Percentiles rank a stretch among this genome's conserved stretches.
These are phyloP conservation scores for Scytalidium sp. DNA, from an alignment of 2,329 filamentous ascomycete genomes.

Conservation along the genomic window DNA sequence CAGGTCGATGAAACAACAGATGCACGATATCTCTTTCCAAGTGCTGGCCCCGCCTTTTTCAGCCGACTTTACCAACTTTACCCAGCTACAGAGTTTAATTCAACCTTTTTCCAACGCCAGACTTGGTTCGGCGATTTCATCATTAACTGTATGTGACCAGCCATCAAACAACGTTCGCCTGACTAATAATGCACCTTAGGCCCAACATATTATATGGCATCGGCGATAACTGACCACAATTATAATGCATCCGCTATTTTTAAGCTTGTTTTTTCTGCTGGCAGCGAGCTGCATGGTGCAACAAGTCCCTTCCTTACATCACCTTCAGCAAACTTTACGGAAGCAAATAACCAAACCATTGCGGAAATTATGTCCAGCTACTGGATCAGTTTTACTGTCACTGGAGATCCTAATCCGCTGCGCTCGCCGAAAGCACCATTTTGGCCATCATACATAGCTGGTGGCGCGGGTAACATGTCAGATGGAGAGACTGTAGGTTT, in stretches of 20 bases:
- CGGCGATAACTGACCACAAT: background rate
- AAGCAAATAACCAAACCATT: conserved; percentile 28
- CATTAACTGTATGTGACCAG: conserved; percentile 31
- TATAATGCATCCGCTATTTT: conserved; percentile 14
- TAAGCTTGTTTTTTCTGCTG: conserved; percentile 33
- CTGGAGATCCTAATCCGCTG: conserved; percentile 30
- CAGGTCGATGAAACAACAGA: conserved; percentile 26
- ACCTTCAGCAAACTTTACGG: conserved; percentile 5
- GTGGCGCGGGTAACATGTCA: background rate
- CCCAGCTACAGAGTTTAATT: conserved; percentile 13
- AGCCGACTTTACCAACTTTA: conserved; percentile 37
- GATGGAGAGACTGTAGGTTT: background rate
- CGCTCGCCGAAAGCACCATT: conserved; percentile 6
- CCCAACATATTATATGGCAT: background rate
- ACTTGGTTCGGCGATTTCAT: conserved; percentile 40
- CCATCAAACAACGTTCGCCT: no score
- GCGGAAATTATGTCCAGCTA: conserved; percentile 30
- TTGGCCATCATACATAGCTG: conserved; percentile 2
- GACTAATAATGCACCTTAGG: conserved; percentile 8
- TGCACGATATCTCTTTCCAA: conserved; percentile 29
- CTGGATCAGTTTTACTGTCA: conserved; percentile 30
- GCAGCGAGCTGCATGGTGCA: conserved; percentile 29
- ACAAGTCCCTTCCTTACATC: conserved; percentile 21
- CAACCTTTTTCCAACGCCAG: conserved; percentile 32
- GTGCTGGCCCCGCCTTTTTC: conserved; percentile 31